Conservation (phyloP, 1,284 basidiomycete genomes). For the Paramarasmius palmivorus region DNA sequence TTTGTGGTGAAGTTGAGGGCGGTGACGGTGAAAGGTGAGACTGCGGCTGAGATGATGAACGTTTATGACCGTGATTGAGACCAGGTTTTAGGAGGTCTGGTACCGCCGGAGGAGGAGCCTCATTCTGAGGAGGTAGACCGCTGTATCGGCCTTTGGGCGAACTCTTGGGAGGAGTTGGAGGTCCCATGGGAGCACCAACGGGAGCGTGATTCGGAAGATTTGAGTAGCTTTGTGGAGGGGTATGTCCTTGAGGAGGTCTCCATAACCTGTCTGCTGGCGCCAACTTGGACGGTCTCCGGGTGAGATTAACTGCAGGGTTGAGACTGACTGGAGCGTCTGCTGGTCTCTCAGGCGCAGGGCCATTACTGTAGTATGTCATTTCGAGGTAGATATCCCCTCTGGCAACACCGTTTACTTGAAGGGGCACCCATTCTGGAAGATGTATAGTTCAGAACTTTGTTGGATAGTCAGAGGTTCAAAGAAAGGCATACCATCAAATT, state of each 20-base stretch:
- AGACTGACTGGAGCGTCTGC: conserved; percentile 10
- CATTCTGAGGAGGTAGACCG: conserved; percentile 3
- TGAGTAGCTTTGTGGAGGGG: conserved; percentile 22
- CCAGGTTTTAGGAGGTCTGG: conserved; percentile 8
- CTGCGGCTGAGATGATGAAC: conserved; percentile 10
- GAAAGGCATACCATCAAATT: conserved; percentile 67
- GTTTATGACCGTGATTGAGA: conserved; percentile 1
- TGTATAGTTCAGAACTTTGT: conserved; percentile 7
- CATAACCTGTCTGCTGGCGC: conserved; percentile 26
- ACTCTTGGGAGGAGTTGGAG: conserved; percentile 10
- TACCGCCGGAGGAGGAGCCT: background rate
- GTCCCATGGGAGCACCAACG: background rate
- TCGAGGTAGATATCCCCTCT: conserved; percentile 77
- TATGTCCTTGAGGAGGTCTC: conserved; percentile 18
- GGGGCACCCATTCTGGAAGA: conserved; percentile 63
- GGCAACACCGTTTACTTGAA: conserved; percentile 52
- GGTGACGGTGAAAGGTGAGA: background rate
- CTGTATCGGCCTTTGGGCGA: conserved; percentile 4
- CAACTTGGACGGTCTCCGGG: conserved; percentile 28
- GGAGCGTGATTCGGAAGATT: background rate
- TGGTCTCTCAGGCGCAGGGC: conserved; percentile 42
- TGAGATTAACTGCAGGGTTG: conserved; percentile 9
- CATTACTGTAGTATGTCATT: conserved; percentile 74
- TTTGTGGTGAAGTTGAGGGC: conserved; percentile 7
- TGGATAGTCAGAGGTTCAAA: conserved; percentile 1